Percentiles rank a stretch among this genome's conserved stretches.
phyloP scores from a whole-genome alignment of 805 yeast genomes.

The Nakazawaea molendinolei region DNA sequence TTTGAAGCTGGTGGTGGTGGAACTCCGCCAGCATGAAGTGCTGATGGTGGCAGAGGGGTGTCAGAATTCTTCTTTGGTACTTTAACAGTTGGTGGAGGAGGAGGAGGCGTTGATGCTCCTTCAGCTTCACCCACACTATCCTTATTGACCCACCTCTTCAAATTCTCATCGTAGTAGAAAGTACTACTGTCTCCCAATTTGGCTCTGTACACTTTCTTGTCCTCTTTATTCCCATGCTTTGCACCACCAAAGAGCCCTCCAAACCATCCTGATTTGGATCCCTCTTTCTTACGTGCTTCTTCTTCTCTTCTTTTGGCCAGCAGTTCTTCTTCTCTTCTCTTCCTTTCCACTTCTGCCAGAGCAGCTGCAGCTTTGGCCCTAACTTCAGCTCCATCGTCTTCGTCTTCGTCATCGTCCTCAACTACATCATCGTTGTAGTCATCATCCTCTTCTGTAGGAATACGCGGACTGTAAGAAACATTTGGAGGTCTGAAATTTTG shows the following conservation, averaged over 20 bases:
- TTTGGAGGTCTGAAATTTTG: not conserved
- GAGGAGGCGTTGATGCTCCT: slow-evolving; percentile 52
- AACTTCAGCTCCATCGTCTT: slow-evolving; percentile 22
- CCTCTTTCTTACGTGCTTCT: not conserved
- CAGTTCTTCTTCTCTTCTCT: slow-evolving; percentile 17
- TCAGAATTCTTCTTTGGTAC: slow-evolving; percentile 20
- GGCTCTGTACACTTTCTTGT: slow-evolving; percentile 74
- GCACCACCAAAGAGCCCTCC: slow-evolving; percentile 50
- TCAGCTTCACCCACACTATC: slow-evolving; percentile 59
- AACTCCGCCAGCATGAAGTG: slow-evolving; percentile 20
- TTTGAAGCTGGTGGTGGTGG: slow-evolving; percentile 23
- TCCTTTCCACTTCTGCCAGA: slow-evolving; percentile 14
- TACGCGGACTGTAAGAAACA: not conserved
- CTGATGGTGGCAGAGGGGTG: slow-evolving; percentile 29
- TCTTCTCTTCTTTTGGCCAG: slow-evolving; percentile 13
- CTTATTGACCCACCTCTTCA: slow-evolving; percentile 81
- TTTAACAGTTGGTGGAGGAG: slow-evolving; percentile 57
- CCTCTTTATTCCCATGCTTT: slow-evolving; percentile 38
- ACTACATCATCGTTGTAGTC: slow-evolving; percentile 44
- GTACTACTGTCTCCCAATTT: slow-evolving; percentile 75
- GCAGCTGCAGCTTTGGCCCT: slow-evolving; percentile 15
- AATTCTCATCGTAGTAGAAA: slow-evolving; percentile 75
- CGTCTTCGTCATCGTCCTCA: slow-evolving; percentile 36
- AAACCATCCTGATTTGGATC: slow-evolving; percentile 34
- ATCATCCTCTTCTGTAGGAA: slow-evolving; percentile 17